These are phyloP conservation scores for Austroboletus rostrupii DNA, from an alignment of 1,284 basidiomycete genomes.

Conservation along the genomic window DNA sequence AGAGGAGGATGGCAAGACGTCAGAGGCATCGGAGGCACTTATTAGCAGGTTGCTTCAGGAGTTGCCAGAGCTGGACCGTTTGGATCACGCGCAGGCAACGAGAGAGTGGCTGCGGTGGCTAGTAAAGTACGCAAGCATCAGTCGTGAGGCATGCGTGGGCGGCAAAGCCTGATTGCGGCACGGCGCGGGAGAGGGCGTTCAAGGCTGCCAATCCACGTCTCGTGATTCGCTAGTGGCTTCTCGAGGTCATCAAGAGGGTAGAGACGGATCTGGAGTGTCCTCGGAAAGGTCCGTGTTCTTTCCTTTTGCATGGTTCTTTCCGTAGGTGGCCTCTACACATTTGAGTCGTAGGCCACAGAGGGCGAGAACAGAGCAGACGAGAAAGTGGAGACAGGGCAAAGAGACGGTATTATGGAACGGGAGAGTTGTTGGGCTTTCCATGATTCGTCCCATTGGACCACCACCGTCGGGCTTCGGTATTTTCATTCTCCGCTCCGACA, in stretches of 20 bases:
- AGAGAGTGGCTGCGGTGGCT: conserved; percentile 66
- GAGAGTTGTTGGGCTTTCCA: conserved; percentile 86
- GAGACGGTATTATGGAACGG: conserved; percentile 73
- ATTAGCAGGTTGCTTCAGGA: conserved; percentile 47
- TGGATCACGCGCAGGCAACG: conserved; percentile 43
- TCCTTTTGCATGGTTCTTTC: no score
- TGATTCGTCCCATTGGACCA: conserved; percentile 44
- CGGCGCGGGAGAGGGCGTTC: conserved; percentile 42
- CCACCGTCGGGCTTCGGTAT: no score
- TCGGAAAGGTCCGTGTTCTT: conserved; percentile 66
- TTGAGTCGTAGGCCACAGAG: conserved; percentile 76
- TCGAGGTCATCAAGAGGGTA: conserved; percentile 73
- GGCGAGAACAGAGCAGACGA: conserved; percentile 38
- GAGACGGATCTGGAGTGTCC: conserved; percentile 56
- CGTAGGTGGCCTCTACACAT: conserved; percentile 76
- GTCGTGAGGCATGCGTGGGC: conserved; percentile 44
- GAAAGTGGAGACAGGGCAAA: conserved; percentile 69
- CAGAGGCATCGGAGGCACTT: conserved; percentile 40
- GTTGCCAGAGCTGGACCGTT: conserved; percentile 40
- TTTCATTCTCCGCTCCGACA: no score
- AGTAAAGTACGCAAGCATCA: conserved; percentile 56
- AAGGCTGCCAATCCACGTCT: conserved; percentile 78
- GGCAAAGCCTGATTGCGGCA: conserved; percentile 36
- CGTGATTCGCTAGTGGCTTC: conserved; percentile 86
- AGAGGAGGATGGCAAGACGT: conserved; percentile 4